Base-by-base conservation (phyloP, 2,329 filamentous ascomycete genomes). In the Trichoderma simmonsii region DNA sequence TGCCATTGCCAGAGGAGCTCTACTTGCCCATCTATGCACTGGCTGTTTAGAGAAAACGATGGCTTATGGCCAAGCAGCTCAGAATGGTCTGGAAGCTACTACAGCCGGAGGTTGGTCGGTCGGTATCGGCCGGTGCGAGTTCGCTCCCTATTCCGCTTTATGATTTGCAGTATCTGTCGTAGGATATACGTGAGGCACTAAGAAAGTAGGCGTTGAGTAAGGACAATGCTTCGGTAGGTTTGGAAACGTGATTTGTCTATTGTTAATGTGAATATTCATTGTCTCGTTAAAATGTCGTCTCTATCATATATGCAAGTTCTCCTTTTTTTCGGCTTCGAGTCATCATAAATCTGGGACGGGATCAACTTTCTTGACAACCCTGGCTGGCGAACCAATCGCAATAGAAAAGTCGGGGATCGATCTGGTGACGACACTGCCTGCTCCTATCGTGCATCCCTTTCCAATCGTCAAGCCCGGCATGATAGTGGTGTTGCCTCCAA, bases 401-500 rank as follows among this genome's bases (percentile, higher is more conserved):
- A 88, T 83, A 0, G 81, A 83, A 76, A 83, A 87, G 39, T 83
- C 80, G 0, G 85, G 85, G 11, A 88, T 80, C 54, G 83, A 82
- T 76, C 80, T 86, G 1, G 86, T 87, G 11, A 88, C 85, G 2
- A 88, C 79, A 26, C 83, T 83, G 6, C 85, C 82, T 0, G 86
- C 85, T 3, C 84, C 87, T 59, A 88, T 79, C 0, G 85, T 87
- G 72, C 82, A 85, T 0, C 86, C 86, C 68, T 84, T 82, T 1
- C 86, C 86, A 71, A 88, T 87, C 0, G 79, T 86, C 0, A 88
- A 85, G 3, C 86, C 86, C 1, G 86, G 85, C 75, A 88, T 80
- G 71, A 88, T 86, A 5, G 80, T 83, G 0, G 81, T 82, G 71
- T 85, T 83, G 11, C 83, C 85, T 1, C 86, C 86, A 70, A 88